These are phyloP conservation scores for Lanmaoa rubissima DNA, from an alignment of 768 basidiomycete species.

Conservation along the genomic window DNA sequence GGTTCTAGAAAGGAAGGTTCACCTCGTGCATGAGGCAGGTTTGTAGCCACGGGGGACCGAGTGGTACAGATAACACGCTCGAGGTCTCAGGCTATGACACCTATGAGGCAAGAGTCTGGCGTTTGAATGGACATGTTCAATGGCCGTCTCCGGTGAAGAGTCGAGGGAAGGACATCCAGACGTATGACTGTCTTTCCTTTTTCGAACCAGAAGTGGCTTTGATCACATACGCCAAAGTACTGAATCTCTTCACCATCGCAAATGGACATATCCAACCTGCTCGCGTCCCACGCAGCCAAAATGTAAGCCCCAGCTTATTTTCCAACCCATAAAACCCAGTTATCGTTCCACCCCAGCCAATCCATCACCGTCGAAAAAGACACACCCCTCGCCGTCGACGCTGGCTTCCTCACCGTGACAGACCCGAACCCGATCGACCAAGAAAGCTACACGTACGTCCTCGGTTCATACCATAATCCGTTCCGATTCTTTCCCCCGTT, in stretches of 20 bases:
- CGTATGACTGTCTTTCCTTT: too few species aligned
- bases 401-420: constrained; percentile 80
- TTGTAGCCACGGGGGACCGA: too few species aligned
- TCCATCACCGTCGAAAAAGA: constrained; percentile 74
- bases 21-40: background rate
- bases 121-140: background rate
- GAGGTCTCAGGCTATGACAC: too few species aligned
- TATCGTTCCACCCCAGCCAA: constrained; percentile 43
- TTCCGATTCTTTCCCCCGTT: background rate
- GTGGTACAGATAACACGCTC: background rate
- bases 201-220: background rate
- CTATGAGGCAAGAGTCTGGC: background rate
- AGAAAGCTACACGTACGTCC: constrained; percentile 76
- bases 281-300: constrained; percentile 71
- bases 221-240: background rate
- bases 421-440: constrained; percentile 86
- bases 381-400: constrained; percentile 74
- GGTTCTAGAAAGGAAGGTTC: background rate
- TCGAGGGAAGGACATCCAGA: background rate
- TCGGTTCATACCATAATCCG: background rate
- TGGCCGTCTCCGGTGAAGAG: background rate
- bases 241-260: background rate
- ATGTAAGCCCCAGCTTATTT: constrained; percentile 45
- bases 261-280: constrained; percentile 40
- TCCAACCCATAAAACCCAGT: background rate